Evolutionary conservation across 169 alveolate species (phyloP).

Genomic region (Plasmodium relictum): DNA sequence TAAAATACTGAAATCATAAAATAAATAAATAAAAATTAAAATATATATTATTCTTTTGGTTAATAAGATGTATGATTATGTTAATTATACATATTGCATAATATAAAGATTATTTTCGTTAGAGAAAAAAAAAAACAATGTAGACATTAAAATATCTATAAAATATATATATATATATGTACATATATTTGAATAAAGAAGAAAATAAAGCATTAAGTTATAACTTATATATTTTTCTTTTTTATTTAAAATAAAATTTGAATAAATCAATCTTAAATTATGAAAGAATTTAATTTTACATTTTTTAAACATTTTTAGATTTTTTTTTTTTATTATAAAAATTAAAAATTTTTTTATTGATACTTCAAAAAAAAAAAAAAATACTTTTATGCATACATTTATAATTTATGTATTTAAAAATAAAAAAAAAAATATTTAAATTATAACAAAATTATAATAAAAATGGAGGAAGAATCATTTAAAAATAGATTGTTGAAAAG

Average conservation of each 20-base stretch:
- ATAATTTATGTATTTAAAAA: background rate
- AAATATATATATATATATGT: no score
- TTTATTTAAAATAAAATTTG: background rate
- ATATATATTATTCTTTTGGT: no score
- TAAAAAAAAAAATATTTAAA: background rate
- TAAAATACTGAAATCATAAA: no score
- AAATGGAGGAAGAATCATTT: constrained; percentile 69
- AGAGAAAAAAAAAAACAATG: no score
- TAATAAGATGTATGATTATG: no score
- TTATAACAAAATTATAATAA: background rate
- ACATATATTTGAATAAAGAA: no score
- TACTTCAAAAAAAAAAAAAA: background rate
- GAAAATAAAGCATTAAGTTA: background rate
- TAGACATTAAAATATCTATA: no score
- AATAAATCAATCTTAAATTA: background rate
- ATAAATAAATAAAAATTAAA: no score
- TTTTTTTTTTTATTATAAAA: background rate
- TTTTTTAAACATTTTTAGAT: background rate
- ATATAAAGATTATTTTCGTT: no score
- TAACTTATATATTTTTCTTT: no score
- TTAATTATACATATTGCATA: no score
- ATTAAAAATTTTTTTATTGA: background rate
- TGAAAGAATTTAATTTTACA: background rate
- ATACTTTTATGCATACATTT: background rate
- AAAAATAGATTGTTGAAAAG: constrained; percentile 76